Base-by-base conservation (phyloP, 768 basidiomycete species). In the Pleurotus pulmonarius region DNA sequence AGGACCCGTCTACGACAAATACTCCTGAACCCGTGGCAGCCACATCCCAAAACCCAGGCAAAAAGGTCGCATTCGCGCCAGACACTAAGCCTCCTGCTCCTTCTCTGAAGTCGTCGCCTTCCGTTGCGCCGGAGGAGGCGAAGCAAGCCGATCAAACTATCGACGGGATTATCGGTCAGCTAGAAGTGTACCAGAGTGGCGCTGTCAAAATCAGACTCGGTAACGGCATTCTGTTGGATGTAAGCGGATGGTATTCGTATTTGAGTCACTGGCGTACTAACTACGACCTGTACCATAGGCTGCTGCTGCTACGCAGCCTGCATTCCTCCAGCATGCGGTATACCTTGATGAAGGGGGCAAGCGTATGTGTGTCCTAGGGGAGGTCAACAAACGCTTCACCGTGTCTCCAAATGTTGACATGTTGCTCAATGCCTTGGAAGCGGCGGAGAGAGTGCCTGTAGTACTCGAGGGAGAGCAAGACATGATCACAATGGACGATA, bases 271-370 rank as follows among this genome's bases (percentile, higher is more conserved):
- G 29, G 11, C 3, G 9, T 2, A 34, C 29, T 34, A 11, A 34
- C 29, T 34, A 34, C 29, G 2, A 34, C 29, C 9, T 6, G 49
- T 39, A 25, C 53, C 44, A 37, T 63, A 92, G 94, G 87, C 96
- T 29, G 83, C 81, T 15, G 84, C 88, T 8, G 91, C 87, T 6
- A 92, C 90, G 1, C 88, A 88, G 55, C 85, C 92, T 1, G 89
- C 92, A 0, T 96, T 96, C 69, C 79, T 95, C 2, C 92, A 95
- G 67, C 92, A 96, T 56, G 88, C 90, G 5, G 87, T 91, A 16
- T 79, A 86, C 62, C 65, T 96, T 25, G 86, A 96, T 66, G 64
- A 72, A 51, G 70, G 70, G 39, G 72, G 76, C 16, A 88, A 87
- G 63, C 75, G 74, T 22, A 70, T 93, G 18, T 78, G 77, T 38